Evolutionary conservation across 176 grass and related monocot genomes (phyloP), one percentile per base, ranked within the genome.

Genomic region (Metroxylon sagu): DNA sequence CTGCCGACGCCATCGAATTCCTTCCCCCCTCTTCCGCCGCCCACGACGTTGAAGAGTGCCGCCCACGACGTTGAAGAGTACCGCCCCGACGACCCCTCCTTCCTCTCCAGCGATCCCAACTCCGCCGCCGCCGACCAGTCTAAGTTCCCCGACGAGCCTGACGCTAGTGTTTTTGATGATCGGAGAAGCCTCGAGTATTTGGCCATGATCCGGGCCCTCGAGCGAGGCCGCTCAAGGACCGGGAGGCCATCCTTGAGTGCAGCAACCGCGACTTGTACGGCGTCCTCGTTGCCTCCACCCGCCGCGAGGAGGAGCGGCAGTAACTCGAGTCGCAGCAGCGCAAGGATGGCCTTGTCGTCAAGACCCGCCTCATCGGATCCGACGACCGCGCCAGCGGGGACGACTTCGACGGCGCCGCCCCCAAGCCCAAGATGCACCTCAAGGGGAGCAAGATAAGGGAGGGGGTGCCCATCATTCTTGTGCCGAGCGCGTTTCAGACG

Each of bases 401-500:
- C 15, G 70, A 72, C 23, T 71, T 56, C 10, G 29, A 62, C 2
- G 67, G 29, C 4, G 60, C 76, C 23, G 57, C 71, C 6, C 50
- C 80, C 0, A 76, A 87, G 48, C 74, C 87, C 18, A 79, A 76
- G 64, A 57, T 63, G 16, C 69, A 60, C 18, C 29, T 68, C n/a
- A 68, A 68, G 27, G 52, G 65, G 2, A 70, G 75, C 5, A 97
- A 82, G 76, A 23, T 75, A 26, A 72, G 66, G 19, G 84, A 85
- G 4, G 87, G 87, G 49, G 78, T 97, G 57, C 87, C 87, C 18
- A 97, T 97, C 62, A 97, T 97, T 67, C 78, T 97, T 25, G 92
- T 97, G 71, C 92, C 92, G 31, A 97, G 92, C 72, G 92, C 92
- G 50, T 97, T 74, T 7, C 83, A 90, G 80, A 97, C 87, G 54